Evolutionary conservation across 2,329 filamentous ascomycete genomes (phyloP), one percentile per base, ranked within the genome.

Genomic region (Rhynchosporium agropyri): DNA sequence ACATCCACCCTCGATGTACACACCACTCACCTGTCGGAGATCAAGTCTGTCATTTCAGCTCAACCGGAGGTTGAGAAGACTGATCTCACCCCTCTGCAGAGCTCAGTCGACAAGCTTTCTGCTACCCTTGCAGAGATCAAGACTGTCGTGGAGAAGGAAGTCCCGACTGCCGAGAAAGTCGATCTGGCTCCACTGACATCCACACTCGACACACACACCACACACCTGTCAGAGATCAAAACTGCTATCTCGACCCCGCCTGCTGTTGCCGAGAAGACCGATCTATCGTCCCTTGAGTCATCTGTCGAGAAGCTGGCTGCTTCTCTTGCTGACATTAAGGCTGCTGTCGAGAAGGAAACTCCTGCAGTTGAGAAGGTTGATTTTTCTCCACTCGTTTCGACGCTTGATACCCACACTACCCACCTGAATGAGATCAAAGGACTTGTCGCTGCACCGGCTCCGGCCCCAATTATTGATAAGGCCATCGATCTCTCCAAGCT

Each of bases 221-320:
- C 58, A 46, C 61, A 62, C 15, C 50, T 70, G 4, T 54, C 56
- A n/a, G 67, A 69, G 29, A 67, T 71, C 26, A 71, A 70, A 56
- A 43, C 64, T 2, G 62, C 64, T 13, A 62, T 65, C 28, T 49
- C 53, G 29, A 33, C 58, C 2, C 65, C 63, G 26, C 51, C 62
- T 10, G 64, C 64, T 40, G 45, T 43, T n/a, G 26, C 58, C 10
- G 65, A 70, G 38, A 64, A 64, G 57, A 58, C 65, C 13, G 68
- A 71, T 53, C 31, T 70, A 2, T 66, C 66, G 3, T 4, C 45
- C 6, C 7, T 71, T 3, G 67, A 70, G 50, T 38, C 60, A 0
- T 62, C 63, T 0, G 46, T 71, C 2, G 60, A 62, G 4, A 65
- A 63, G 1, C 8, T 69, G 31, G 56, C 64, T 6, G 45, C 60